Base-by-base conservation (phyloP, 1,284 basidiomycete genomes). In the Thelephora terrestris region DNA sequence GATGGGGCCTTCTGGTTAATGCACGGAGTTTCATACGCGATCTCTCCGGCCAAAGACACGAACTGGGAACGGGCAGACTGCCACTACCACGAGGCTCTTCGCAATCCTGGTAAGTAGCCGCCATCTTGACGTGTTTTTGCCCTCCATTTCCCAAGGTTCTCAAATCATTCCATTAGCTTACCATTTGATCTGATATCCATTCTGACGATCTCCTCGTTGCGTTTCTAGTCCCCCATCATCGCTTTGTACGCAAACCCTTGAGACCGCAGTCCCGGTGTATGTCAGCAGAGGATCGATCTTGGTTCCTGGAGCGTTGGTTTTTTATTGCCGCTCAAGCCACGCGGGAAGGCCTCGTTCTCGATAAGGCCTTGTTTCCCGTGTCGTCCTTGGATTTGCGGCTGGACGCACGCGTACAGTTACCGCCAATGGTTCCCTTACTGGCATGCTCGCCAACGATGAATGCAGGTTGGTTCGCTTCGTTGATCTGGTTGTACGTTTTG, bases 281-380 rank as follows among this genome's bases (percentile, higher is more conserved):
- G 79, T 90, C 51, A 75, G 83, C 12, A 88, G 84, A 1, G 79
- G 73, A 12, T 65, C 91, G 49, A 79, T 90, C 60, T 65, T 91
- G 10, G 67, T 74, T 20, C 74, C 83, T 2, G 83, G 83, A 0
- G 53, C 74, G 3, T 58, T 90, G 43, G 78, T 85, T 21, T 60
- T 89, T n/a, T 87, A 12, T 67, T 92, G 45, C 89, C 89, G 0
- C 85, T 81, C 53, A 85, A 89, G 64, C 79, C 85, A 3, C 65
- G 78, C 47, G 85, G 85, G 24, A 81, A 75, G 56, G 76, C 79
- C n/a, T 79, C 80, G 36, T 56, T 64, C 42, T 65, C 46, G 25
- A 42, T 23, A 23, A 20, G 5, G 5, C 1, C 29, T 3, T 32
- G 3, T 32, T 32, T 32, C 14, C 29, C 29, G 9, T 12, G 5